Evolutionary conservation across 2,329 filamentous ascomycete species (phyloP).

Genomic region (Diaporthe helianthi): DNA sequence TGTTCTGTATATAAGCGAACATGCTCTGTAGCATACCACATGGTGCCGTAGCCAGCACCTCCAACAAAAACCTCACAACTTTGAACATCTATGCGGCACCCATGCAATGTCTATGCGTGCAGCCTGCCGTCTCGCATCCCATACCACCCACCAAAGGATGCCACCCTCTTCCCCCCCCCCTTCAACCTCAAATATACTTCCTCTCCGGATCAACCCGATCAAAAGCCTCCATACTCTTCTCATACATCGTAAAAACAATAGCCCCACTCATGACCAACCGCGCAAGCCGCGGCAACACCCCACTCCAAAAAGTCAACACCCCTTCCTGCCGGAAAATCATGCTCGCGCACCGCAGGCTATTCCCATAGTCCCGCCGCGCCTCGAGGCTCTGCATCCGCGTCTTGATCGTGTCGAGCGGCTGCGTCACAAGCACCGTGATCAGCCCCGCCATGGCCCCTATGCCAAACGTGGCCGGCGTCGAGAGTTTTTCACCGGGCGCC

Average conservation of each 20-base stretch:
- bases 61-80: not conserved
- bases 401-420: constrained; percentile 90
- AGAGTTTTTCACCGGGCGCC: constrained; percentile 92
- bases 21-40: not conserved
- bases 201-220: constrained; percentile 80
- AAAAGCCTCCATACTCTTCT: constrained; percentile 93
- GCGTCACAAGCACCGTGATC: constrained; percentile 84
- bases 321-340: constrained; percentile 91
- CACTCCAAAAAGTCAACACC: constrained; percentile 90
- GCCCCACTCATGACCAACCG: constrained; percentile 90
- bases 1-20: not conserved
- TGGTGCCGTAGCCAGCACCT: not conserved
- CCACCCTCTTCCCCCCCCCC: not conserved
- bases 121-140: not conserved
- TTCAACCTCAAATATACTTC: constrained; percentile 76
- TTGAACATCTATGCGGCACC: no score
- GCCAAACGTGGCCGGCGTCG: constrained; percentile 84
- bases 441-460: constrained; percentile 88
- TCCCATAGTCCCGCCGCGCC: constrained; percentile 80
- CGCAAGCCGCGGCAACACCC: constrained; percentile 84
- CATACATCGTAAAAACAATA: constrained; percentile 98
- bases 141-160: no score
- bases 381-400: constrained; percentile 98
- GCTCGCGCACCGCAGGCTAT: constrained; percentile 82
- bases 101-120: not conserved